Percentiles rank a stretch among this genome's conserved stretches.
Conservation (phyloP, 2,329 filamentous ascomycete species). For the Orbilia javanica region DNA sequence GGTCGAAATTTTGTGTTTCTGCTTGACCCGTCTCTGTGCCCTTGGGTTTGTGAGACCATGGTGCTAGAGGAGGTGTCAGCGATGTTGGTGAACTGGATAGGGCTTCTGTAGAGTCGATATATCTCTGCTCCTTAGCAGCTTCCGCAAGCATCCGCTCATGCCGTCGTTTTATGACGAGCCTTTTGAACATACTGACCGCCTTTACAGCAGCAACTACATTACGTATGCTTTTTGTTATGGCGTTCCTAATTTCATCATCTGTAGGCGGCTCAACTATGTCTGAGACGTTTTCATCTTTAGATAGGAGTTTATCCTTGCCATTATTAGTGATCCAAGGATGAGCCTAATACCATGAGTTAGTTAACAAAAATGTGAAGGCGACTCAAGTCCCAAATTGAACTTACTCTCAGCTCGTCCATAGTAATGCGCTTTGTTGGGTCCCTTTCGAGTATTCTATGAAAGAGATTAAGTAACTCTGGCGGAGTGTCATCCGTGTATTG, state of each 20-base stretch:
- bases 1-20: conserved; percentile 64
- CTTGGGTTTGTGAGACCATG: conserved; percentile 63
- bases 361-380: background rate
- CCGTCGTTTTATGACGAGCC: conserved; percentile 62
- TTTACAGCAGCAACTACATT: conserved; percentile 88
- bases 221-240: conserved; percentile 90
- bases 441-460: conserved; percentile 82
- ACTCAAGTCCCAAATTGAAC: conserved; percentile 63
- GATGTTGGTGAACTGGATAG: conserved; percentile 50
- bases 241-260: conserved; percentile 87
- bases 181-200: conserved; percentile 89
- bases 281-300: conserved; percentile 86
- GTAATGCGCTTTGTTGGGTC: conserved; percentile 84
- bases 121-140: conserved; percentile 17
- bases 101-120: conserved; percentile 27
- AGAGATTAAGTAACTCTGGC: conserved; percentile 79
- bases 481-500: conserved; percentile 75
- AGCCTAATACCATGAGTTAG: conserved; percentile 69
- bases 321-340: conserved; percentile 92
- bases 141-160: conserved; percentile 52
- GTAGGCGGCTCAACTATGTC: conserved; percentile 85
- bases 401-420: conserved; percentile 84
- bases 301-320: conserved; percentile 81
- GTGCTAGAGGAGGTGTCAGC: conserved; percentile 31
- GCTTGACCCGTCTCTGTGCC: conserved; percentile 70